Evolutionary conservation across 805 yeast species (phyloP).

Genomic region (Monosporozyma aquatica): DNA sequence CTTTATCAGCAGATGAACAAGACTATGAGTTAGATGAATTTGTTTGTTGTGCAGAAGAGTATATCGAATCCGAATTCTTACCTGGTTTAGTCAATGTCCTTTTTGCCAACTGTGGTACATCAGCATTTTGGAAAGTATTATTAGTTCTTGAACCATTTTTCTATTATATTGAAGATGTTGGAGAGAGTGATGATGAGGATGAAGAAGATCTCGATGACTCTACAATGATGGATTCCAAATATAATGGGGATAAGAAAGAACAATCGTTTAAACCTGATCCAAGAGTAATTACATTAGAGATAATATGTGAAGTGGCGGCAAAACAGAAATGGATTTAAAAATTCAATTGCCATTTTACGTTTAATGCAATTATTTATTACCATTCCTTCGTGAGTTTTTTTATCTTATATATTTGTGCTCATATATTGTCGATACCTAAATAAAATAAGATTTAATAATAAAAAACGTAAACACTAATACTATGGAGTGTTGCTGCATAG

Average conservation of each 20-base stretch:
- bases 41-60: slow-evolving; percentile 32
- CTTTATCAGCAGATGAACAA: slow-evolving; percentile 31
- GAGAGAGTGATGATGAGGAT: slow-evolving; percentile 19
- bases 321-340: slow-evolving; percentile 29
- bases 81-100: slow-evolving; percentile 28
- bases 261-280: slow-evolving; percentile 27
- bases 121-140: slow-evolving; percentile 29
- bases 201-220: slow-evolving; percentile 11
- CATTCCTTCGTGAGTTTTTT: too few species aligned
- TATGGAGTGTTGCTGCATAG: too few species aligned
- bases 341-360: too few species aligned
- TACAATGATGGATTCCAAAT: neutral
- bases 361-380: too few species aligned
- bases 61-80: slow-evolving; percentile 28
- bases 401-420: too few species aligned
- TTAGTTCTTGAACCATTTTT: slow-evolving; percentile 31
- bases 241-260: slow-evolving; percentile 1
- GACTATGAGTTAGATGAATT: slow-evolving; percentile 31
- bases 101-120: slow-evolving; percentile 25
- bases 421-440: too few species aligned
- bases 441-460: too few species aligned
- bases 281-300: slow-evolving; percentile 29
- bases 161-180: slow-evolving; percentile 29
- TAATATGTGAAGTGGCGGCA: slow-evolving; percentile 31
- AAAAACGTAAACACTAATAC: too few species aligned